Conservation (phyloP, 2,329 filamentous ascomycete species). For the Penicillium digitatum region DNA sequence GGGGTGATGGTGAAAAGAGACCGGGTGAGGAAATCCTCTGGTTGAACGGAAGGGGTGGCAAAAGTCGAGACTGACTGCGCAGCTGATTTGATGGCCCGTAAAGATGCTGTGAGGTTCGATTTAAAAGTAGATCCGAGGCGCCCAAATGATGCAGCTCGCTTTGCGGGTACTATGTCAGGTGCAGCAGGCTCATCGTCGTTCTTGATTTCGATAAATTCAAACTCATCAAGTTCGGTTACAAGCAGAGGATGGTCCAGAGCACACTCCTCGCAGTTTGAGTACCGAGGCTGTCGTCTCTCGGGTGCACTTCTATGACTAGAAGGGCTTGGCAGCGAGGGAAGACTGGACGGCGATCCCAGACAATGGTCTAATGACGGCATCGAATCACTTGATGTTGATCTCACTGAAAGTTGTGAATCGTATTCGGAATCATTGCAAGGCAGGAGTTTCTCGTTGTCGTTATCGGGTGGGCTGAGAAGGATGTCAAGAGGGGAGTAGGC, state of each 20-base stretch:
- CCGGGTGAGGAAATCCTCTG: conserved; percentile 58
- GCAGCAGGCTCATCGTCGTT: conserved; percentile 11
- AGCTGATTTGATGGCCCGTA: conserved; percentile 59
- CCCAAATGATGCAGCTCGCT: conserved; percentile 28
- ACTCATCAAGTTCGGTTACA: conserved; percentile 30
- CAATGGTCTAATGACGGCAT: conserved; percentile 52
- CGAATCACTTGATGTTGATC: conserved; percentile 57
- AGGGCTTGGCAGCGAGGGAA: conserved; percentile 43
- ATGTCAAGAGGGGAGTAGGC: conserved; percentile 51
- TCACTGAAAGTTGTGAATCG: conserved; percentile 43
- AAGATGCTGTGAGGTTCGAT: conserved; percentile 60
- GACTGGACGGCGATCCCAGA: conserved; percentile 47
- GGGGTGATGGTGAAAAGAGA: conserved; percentile 56
- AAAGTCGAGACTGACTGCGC: conserved; percentile 60
- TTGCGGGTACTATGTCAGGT: conserved; percentile 13
- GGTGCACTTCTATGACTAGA: conserved; percentile 35
- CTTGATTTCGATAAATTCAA: conserved; percentile 21
- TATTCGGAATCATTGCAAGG: conserved; percentile 43
- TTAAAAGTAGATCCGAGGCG: conserved; percentile 53
- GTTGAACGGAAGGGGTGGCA: conserved; percentile 49
- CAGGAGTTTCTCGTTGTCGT: conserved; percentile 40
- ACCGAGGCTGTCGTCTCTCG: conserved; percentile 46
- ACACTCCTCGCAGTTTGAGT: conserved; percentile 54
- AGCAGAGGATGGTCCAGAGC: conserved; percentile 56
- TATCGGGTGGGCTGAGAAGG: conserved; percentile 54